phyloP scores from a whole-genome alignment of 345 rosid genomes.

The Linum trigynum region DNA sequence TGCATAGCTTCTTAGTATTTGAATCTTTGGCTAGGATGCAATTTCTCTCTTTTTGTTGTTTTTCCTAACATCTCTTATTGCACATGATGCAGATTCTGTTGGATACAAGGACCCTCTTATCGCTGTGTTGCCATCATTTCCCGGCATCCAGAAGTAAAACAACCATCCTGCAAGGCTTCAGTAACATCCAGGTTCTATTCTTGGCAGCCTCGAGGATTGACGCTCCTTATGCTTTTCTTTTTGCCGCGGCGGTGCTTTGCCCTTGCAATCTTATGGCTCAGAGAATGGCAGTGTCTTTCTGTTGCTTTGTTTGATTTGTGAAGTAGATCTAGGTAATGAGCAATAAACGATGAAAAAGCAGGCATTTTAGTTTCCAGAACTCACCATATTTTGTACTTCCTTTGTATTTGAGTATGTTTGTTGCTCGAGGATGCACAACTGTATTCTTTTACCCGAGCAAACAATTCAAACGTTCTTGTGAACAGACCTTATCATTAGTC shows the following conservation, averaged over 20 bases:
- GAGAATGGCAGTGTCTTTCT: background rate
- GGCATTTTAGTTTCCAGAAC: background rate
- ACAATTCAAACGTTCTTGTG: background rate
- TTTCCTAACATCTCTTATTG: background rate
- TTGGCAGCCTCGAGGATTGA: background rate
- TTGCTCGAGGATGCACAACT: background rate
- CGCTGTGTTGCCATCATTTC: slow-evolving; percentile 82
- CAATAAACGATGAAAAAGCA: background rate
- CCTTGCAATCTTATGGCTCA: background rate
- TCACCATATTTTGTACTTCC: background rate
- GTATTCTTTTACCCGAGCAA: background rate
- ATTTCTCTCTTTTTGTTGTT: background rate
- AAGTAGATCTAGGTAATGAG: background rate
- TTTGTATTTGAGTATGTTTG: background rate
- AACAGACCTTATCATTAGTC: too few species aligned
- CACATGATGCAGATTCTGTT: slow-evolving; percentile 46
- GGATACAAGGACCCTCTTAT: slow-evolving; percentile 85
- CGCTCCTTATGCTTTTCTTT: background rate
- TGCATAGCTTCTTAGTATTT: background rate
- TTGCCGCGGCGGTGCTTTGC: background rate
- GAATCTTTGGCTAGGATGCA: background rate
- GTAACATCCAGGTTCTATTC: background rate
- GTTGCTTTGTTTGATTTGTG: background rate
- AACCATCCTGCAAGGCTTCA: slow-evolving; percentile 9
- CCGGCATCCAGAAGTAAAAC: slow-evolving; percentile 29